Base-by-base conservation (phyloP, 2,329 filamentous ascomycete species). In the Colletotrichum theobromicola region DNA sequence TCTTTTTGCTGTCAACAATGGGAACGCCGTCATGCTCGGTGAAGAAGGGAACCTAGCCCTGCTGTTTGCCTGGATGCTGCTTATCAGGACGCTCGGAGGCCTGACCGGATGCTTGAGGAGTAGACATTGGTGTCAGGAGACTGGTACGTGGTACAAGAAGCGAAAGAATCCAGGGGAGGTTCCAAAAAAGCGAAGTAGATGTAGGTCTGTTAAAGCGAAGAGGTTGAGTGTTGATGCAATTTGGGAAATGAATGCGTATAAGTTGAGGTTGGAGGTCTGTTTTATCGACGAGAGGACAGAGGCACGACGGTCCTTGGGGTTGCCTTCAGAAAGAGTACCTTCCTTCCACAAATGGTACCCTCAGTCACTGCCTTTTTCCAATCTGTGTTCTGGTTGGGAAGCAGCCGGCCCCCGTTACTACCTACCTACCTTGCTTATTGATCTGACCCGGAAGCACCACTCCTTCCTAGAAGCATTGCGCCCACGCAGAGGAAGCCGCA, bases 11-110 rank as follows among this genome's bases (percentile, higher is more conserved):
- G 12, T 72, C 69, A 21, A 63, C 21, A 12, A 72, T 67, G 24
- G 68, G 72, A 6, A 32, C 65, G 12, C 57, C 68, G 28, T 72
- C 63, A 4, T 75, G 69, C 24, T 75, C 72, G 7, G 72, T 75
- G 7, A 72, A 67, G 57, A 72, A 63, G 68, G 72, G 69, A 4
- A 58, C 32, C 72, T 75, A 75, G 34, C 63, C 57, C 55, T 75
- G 61, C 12, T 55, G 21, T 21, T 50, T 24, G 13, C 21, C 21
- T 6, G 42, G 42, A 50, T 37, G 24, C 15, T 50, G 42, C 9
- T 32, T 12, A 18, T 61, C 66, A 12, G 35, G 66, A 28, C 32
- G 18, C 13, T 50, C 26, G 28, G 66, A 28, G 7, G 34, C 34
- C 42, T 50, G 26, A 12, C 30, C 21, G 15, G 57, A 42, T 9